Evolutionary conservation across 768 basidiomycete species (phyloP).

Genomic region (Xerocomellus intermedius): DNA sequence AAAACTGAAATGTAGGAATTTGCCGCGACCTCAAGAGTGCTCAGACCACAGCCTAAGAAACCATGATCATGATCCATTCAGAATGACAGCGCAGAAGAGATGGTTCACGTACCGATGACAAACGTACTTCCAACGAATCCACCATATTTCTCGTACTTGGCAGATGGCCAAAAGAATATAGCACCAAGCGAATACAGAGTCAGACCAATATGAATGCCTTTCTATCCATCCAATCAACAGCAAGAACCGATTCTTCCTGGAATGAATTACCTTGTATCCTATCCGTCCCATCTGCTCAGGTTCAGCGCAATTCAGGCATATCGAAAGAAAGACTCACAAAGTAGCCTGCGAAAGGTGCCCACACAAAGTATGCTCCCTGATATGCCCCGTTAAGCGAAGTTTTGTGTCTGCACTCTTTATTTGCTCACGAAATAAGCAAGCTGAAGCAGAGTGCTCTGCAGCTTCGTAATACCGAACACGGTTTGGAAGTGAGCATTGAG

Average conservation of each 20-base stretch:
- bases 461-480: slow-evolving; percentile 63
- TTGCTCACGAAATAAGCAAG: slow-evolving; percentile 62
- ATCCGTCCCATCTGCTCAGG: slow-evolving; percentile 51
- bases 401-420: background rate
- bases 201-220: slow-evolving; percentile 63
- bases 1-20: slow-evolving; percentile 79
- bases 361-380: slow-evolving; percentile 62
- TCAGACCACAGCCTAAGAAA: slow-evolving; percentile 56
- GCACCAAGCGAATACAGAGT: slow-evolving; percentile 62
- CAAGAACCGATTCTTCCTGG: background rate
- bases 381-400: background rate
- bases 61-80: background rate
- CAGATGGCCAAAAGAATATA: slow-evolving; percentile 78
- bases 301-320: background rate
- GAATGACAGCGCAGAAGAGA: background rate
- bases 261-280: slow-evolving; percentile 60
- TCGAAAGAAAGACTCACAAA: slow-evolving; percentile 43
- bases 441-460: slow-evolving; percentile 73
- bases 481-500: slow-evolving; percentile 72
- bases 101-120: slow-evolving; percentile 48
- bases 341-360: slow-evolving; percentile 53
- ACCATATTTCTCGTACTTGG: slow-evolving; percentile 62
- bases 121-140: slow-evolving; percentile 77
- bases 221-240: slow-evolving; percentile 28
- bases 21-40: slow-evolving; percentile 68